Conservation (phyloP, 2,329 filamentous ascomycete genomes). For the Cercospora sesami region DNA sequence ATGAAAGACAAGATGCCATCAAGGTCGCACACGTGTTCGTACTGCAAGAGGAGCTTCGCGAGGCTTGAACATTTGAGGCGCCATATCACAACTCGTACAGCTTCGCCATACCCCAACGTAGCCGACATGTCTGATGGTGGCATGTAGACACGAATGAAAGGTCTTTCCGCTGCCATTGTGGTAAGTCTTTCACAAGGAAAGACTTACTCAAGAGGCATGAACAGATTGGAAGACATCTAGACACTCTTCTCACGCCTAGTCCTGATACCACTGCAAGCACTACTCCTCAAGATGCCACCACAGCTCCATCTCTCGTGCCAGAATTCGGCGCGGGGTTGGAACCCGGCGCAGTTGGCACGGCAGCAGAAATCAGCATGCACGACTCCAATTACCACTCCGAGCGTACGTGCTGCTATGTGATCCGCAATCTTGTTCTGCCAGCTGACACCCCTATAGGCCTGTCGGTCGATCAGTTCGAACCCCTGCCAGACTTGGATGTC, state of each 20-base stretch:
- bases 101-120: not conserved
- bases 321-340: not conserved
- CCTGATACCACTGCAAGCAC: not conserved
- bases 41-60: constrained; percentile 6
- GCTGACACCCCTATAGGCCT: not conserved
- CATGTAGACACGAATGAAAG: constrained; percentile 22
- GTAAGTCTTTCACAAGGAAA: constrained; percentile 17
- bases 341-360: not conserved
- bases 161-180: constrained; percentile 20
- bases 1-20: not conserved
- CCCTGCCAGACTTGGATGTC: constrained; percentile 1
- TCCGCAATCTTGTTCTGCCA: not conserved
- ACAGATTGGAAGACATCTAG: constrained; percentile 6
- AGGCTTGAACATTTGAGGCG: constrained; percentile 11
- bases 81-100: constrained; percentile 14
- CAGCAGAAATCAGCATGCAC: not conserved
- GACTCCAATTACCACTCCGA: not conserved
- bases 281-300: not conserved
- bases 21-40: not conserved
- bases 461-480: not conserved
- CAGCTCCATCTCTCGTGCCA: not conserved
- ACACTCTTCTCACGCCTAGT: not conserved
- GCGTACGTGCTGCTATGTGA: not conserved
- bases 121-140: not conserved
- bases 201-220: constrained; percentile 20